phyloP scores from a whole-genome alignment of 306 rosid genomes.

The Acacia acuminata region DNA sequence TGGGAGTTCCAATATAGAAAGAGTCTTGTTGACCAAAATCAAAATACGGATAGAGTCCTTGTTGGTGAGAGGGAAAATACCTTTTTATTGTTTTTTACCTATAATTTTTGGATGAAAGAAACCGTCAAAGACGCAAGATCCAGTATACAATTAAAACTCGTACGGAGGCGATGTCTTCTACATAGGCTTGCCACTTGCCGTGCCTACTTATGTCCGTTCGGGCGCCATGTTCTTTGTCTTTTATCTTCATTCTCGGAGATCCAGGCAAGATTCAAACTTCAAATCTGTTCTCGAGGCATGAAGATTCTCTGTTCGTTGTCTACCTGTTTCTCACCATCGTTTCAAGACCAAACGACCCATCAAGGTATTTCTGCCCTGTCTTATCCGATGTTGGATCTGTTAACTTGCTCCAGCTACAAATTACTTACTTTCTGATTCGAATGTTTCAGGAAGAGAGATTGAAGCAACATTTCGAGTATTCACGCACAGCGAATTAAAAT shows the following conservation, averaged over 20 bases:
- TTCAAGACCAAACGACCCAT: constrained; percentile 13
- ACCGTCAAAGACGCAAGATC: not conserved
- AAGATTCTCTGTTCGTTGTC: constrained; percentile 13
- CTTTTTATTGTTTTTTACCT: no score
- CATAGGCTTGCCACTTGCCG: not conserved
- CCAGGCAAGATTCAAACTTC: not conserved
- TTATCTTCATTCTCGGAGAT: not conserved
- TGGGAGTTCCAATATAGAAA: not conserved
- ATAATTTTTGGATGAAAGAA: not conserved
- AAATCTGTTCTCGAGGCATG: constrained; percentile 4
- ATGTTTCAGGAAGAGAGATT: constrained; percentile 36
- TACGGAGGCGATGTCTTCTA: not conserved
- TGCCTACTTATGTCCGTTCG: not conserved
- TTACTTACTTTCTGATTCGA: not conserved
- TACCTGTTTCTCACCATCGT: constrained; percentile 23
- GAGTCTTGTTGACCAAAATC: not conserved
- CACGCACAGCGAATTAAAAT: constrained; percentile 61
- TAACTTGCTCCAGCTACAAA: not conserved
- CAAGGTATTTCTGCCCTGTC: constrained; percentile 22
- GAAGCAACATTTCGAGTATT: constrained; percentile 63
- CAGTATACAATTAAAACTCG: not conserved
- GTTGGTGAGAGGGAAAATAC: not conserved
- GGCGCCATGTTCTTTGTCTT: constrained; percentile 14
- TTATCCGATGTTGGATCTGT: constrained; percentile 8
- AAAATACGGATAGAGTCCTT: not conserved